Evolutionary conservation across 2,329 filamentous ascomycete genomes (phyloP), one percentile per base, ranked within the genome.

Genomic region (Stemphylium vesicarium): DNA sequence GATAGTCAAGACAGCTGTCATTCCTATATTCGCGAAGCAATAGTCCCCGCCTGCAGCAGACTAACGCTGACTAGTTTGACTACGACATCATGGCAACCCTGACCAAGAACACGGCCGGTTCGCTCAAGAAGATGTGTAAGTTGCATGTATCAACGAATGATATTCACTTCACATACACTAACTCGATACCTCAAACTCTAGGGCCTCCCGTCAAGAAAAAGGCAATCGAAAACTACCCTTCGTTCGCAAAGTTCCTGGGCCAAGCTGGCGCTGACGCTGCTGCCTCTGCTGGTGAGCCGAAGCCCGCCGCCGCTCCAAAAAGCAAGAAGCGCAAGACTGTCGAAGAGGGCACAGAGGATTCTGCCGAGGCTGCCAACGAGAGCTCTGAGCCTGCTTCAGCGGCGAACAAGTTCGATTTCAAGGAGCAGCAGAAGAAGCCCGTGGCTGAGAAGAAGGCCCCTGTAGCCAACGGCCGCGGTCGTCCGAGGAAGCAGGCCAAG

Each of bases 111-210:
- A 74, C 71, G 0, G 55, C 55, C 13, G 69, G 70, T 29, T 62
- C 68, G 0, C 63, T 72, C 40, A 70, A 71, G 63, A 75, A 75
- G 64, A 67, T 73, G 59, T 71, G 63, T 52, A 47, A 38, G 53
- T 56, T 9, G 2, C 6, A 18, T 12, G 0, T 12, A 29, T 29
- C 4, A 13, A 22, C 15, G 10, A 10, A 31, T 5, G 29, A 1
- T 1, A 22, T 9, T 2, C 4, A 10, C 5, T 26, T 36, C 10
- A 4, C n/a, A 4, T 11, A 15, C 13, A 15, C 40, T 45, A 32
- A 45, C 2, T 10, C 11, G 2, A 5, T 9, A 9, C 29, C 5
- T 12, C 16, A 13, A 33, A 26, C 18, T 11, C 0, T 12, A 56
- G 53, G 47, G 60, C 72, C 72, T 0, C 63, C 63, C 0, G 53